Percentiles rank a stretch among this genome's conserved stretches.
phyloP scores from a whole-genome alignment of 176 grass and related monocot genomes.

The Aegilops tauschii region DNA sequence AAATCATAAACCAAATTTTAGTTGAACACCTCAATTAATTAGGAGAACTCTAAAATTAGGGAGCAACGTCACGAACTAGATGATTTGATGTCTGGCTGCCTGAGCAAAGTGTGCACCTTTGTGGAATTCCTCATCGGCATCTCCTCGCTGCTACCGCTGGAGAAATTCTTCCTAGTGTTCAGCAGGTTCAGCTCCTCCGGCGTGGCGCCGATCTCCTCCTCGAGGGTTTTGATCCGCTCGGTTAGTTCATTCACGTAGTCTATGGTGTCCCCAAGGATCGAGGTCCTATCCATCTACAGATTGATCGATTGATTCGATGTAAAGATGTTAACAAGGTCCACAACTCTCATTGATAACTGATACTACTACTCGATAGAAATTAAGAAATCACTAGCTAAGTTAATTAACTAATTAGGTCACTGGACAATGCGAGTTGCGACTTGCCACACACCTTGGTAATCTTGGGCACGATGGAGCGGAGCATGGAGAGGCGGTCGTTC shows the following conservation, averaged over 20 bases:
- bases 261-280: conserved; percentile 83
- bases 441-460: conserved; percentile 51
- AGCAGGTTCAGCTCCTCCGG: conserved; percentile 45
- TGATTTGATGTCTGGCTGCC: too few species aligned
- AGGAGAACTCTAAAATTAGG: too few species aligned
- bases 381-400: not conserved
- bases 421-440: not conserved
- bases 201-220: conserved; percentile 44
- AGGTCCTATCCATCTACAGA: conserved; percentile 72
- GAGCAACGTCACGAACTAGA: too few species aligned
- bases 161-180: conserved; percentile 34
- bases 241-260: conserved; percentile 79
- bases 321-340: too few species aligned
- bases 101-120: conserved; percentile 29
- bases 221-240: conserved; percentile 60
- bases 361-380: too few species aligned
- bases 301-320: not conserved
- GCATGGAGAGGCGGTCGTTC: conserved; percentile 91
- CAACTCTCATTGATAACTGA: too few species aligned
- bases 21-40: too few species aligned
- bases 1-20: too few species aligned
- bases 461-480: conserved; percentile 83
- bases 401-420: not conserved
- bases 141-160: conserved; percentile 42
- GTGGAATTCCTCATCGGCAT: conserved; percentile 62